A percentile compares a stretch with the other conserved stretches of the same genome.
Evolutionary conservation across 176 grass and related monocot species (phyloP).

Genomic region (Elymus sibiricus): DNA sequence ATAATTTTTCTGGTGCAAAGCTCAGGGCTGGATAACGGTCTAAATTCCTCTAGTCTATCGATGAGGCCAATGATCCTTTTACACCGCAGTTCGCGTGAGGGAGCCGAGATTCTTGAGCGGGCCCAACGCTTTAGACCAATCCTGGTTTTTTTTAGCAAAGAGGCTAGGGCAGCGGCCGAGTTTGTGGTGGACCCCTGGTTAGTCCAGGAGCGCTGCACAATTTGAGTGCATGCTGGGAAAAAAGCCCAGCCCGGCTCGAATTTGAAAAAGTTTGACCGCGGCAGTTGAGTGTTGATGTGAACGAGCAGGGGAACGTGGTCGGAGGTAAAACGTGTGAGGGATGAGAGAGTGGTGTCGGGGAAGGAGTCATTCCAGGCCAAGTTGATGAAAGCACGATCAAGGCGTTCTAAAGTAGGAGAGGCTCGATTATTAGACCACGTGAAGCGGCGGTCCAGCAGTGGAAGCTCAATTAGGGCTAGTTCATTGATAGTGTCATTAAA

Average conservation of each 20-base stretch:
- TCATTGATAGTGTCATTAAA: background rate
- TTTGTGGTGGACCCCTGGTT: no score
- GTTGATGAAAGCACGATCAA: background rate
- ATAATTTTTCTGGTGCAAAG: no score
- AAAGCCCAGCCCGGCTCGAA: background rate
- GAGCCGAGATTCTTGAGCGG: no score
- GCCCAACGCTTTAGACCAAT: no score
- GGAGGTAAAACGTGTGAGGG: background rate
- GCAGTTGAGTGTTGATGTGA: background rate
- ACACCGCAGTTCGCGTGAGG: no score
- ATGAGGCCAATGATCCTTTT: no score
- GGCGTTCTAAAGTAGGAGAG: background rate
- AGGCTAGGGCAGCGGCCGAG: no score
- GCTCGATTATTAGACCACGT: background rate
- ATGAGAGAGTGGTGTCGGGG: background rate
- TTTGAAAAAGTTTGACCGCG: background rate
- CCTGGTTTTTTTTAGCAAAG: no score
- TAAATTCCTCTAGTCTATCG: no score
- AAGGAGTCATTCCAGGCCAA: rapidly evolving
- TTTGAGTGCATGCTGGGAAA: no score
- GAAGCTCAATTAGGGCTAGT: background rate
- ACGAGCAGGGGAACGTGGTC: background rate
- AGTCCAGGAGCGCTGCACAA: no score
- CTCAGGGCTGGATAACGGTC: no score
- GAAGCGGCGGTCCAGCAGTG: background rate